Percentiles rank a stretch among this genome's conserved stretches.
Conservation (phyloP, 2,329 filamentous ascomycete genomes). For the Sporothrix phasma region DNA sequence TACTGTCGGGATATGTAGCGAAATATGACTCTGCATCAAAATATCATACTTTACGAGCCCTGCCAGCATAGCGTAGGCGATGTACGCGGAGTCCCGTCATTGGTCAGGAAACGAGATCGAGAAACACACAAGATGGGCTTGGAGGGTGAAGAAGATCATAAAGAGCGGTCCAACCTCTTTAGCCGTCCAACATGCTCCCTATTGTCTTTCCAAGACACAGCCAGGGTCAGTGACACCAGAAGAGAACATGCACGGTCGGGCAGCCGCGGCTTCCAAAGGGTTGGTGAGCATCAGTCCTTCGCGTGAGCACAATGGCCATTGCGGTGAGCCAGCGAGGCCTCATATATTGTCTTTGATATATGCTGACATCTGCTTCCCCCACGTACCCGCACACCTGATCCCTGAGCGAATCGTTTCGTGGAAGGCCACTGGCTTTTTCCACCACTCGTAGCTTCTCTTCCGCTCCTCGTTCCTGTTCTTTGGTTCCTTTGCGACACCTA, state of each 20-base stretch:
- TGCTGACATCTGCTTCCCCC: background rate
- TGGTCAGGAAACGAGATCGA: conserved; percentile 1
- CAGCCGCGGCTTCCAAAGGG: background rate
- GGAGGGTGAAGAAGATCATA: too few relatives aligned
- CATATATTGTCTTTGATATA: background rate
- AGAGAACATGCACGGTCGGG: background rate
- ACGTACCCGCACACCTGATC: background rate
- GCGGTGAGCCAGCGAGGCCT: background rate
- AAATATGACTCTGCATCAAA: too few relatives aligned
- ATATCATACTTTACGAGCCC: background rate
- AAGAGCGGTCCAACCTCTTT: too few relatives aligned
- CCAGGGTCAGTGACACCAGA: background rate
- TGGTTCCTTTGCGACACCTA: background rate
- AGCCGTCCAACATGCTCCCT: background rate
- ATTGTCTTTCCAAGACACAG: background rate
- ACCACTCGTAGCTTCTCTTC: background rate
- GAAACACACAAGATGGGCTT: too few relatives aligned
- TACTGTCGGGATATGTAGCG: background rate
- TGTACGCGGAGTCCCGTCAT: background rate
- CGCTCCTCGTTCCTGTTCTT: background rate
- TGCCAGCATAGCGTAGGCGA: background rate
- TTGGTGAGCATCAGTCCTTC: background rate
- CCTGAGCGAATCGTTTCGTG: background rate
- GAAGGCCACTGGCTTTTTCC: background rate
- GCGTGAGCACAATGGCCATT: background rate